A percentile compares a stretch with the other conserved stretches of the same genome.
phyloP scores from a whole-genome alignment of 345 rosid species.

The Leavenworthia alabamica region DNA sequence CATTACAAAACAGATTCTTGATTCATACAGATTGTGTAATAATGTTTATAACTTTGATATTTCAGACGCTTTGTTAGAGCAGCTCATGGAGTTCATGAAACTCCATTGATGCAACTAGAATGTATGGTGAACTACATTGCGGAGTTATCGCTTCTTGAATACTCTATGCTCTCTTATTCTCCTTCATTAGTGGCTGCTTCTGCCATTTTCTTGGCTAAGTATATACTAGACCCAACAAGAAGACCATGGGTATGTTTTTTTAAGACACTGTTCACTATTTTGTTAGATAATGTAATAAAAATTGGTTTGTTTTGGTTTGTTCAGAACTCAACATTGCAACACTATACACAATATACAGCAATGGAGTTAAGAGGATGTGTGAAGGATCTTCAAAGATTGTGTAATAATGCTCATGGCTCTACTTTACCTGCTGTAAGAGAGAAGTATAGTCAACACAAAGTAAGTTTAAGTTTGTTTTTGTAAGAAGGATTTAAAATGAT shows the following conservation, averaged over 20 bases:
- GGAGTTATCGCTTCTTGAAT: constrained; percentile 76
- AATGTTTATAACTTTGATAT: constrained; percentile 1
- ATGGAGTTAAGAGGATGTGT: constrained; percentile 61
- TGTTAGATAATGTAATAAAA: not conserved
- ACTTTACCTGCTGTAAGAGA: constrained; percentile 76
- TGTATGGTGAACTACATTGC: constrained; percentile 79
- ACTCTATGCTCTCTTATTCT: constrained; percentile 65
- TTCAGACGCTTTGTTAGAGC: constrained; percentile 83
- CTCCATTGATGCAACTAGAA: constrained; percentile 72
- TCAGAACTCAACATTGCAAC: constrained; percentile 79
- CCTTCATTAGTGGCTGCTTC: constrained; percentile 87
- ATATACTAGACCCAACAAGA: constrained; percentile 58
- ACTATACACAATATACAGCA: constrained; percentile 69
- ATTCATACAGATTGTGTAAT: not conserved
- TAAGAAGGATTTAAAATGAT: not conserved
- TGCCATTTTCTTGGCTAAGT: constrained; percentile 84
- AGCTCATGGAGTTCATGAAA: constrained; percentile 73
- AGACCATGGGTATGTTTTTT: constrained; percentile 78
- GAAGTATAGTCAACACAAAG: constrained; percentile 88
- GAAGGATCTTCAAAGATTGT: constrained; percentile 65
- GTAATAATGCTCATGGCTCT: constrained; percentile 45
- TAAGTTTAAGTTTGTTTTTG: constrained; percentile 28
- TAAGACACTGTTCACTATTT: not conserved
- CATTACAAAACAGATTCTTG: not conserved
- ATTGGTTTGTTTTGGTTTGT: not conserved